Evolutionary conservation across 2,329 filamentous ascomycete genomes (phyloP).

Genomic region (Teratosphaeria gauchensis): DNA sequence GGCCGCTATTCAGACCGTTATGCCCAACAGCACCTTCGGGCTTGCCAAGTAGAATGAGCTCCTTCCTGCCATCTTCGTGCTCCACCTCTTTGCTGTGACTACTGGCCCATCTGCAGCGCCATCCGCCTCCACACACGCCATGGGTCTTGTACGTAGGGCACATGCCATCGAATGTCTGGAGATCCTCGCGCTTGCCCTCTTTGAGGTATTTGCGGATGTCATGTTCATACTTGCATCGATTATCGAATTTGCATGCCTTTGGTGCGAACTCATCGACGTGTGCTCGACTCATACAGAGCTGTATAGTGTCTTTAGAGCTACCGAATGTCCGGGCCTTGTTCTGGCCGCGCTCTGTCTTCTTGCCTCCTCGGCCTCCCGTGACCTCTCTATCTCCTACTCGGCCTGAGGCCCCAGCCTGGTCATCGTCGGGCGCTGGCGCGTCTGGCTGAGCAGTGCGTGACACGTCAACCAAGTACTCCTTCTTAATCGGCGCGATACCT

Average conservation of each 20-base stretch:
- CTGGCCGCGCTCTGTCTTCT: slow-evolving; percentile 59
- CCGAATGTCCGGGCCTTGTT: slow-evolving; percentile 79
- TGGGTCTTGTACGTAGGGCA: slow-evolving; percentile 74
- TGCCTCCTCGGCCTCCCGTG: slow-evolving; percentile 19
- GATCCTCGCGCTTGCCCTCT: slow-evolving; percentile 70
- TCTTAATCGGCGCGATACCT: slow-evolving; percentile 62
- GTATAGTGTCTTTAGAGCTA: slow-evolving; percentile 64
- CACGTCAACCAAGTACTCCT: slow-evolving; percentile 47
- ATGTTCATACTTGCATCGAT: slow-evolving; percentile 73
- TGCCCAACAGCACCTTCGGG: slow-evolving; percentile 32
- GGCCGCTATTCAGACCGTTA: slow-evolving; percentile 16
- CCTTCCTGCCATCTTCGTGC: slow-evolving; percentile 68
- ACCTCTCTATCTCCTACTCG: slow-evolving; percentile 25
- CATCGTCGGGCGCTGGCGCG: slow-evolving; percentile 23
- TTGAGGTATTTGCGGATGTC: slow-evolving; percentile 76
- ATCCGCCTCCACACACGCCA: slow-evolving; percentile 72
- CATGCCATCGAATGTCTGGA: slow-evolving; percentile 63
- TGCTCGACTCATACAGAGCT: slow-evolving; percentile 66
- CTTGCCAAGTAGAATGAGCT: slow-evolving; percentile 57
- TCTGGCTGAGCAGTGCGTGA: slow-evolving; percentile 5
- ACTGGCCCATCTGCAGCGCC: slow-evolving; percentile 85
- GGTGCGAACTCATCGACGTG: slow-evolving; percentile 74
- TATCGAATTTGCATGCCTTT: slow-evolving; percentile 61
- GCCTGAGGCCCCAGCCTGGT: slow-evolving; percentile 42
- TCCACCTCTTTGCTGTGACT: slow-evolving; percentile 79